phyloP scores from a whole-genome alignment of 73 alveolate genomes.

The Paramecium sonneborni region DNA sequence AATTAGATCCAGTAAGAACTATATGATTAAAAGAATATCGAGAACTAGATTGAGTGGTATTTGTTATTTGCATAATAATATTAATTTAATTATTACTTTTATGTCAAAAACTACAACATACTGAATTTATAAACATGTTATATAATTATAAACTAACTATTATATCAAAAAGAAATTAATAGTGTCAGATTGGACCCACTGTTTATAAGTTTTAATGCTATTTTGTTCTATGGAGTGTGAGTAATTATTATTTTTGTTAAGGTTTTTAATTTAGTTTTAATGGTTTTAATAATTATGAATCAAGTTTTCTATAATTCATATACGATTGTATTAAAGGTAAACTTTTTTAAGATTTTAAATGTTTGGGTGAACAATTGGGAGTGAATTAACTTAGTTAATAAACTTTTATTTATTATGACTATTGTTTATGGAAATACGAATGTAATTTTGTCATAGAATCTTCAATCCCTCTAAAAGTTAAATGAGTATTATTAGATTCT shows the following conservation, averaged over 20 bases:
- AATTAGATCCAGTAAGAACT: background rate
- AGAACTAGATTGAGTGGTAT: background rate
- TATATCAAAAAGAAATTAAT: background rate
- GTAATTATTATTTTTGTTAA: background rate
- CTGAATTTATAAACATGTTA: background rate
- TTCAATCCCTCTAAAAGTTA: background rate
- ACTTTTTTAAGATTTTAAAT: background rate
- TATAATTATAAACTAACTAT: background rate
- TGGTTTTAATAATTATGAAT: background rate
- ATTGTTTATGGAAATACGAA: background rate
- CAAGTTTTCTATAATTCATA: background rate
- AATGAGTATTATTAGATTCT: too few relatives aligned
- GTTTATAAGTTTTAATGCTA: background rate
- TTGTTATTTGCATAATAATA: background rate
- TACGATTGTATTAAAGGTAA: background rate
- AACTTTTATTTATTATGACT: too few relatives aligned
- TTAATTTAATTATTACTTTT: background rate
- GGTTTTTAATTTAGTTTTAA: background rate
- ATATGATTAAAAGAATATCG: background rate
- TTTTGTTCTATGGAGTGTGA: background rate
- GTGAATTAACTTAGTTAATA: background rate
- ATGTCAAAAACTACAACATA: slow-evolving; percentile 18
- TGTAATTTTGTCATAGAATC: background rate
- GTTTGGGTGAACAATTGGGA: background rate
- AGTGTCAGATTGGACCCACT: background rate